Evolutionary conservation across 768 basidiomycete species (phyloP), one percentile per base, ranked within the genome.

Genomic region (Collybiopsis luxurians): DNA sequence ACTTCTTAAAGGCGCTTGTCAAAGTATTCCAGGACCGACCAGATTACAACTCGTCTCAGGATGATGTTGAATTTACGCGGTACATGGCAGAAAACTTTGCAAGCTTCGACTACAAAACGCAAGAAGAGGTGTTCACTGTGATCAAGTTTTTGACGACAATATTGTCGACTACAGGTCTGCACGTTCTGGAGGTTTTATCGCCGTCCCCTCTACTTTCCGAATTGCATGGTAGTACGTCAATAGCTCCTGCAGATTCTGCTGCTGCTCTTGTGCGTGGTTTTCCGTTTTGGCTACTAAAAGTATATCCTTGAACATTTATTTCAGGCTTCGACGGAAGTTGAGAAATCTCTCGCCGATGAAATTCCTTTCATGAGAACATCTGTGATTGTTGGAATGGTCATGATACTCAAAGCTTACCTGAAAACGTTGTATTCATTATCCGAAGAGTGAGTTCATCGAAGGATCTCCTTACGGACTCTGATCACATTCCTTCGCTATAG

Each of bases 71-170:
- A 48, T 93, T 98, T 66, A 81, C 81, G 3, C 87, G 95, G 54
- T 99, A 94, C 73, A 90, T 98, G 84, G 88, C 92, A 0, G 97
- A 98, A 68, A 98, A 98, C 65, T 88, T 98, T 57, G 81, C 95
- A 0, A 76, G 88, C 0, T 84, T 99, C 59, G 95, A 98, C 31
- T 98, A 95, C 77, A 98, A 94, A 75, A 92, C 92, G 0, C 87
- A 90, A 63, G 97, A 99, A 70, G 97, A 98, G 71, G 86, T 89
- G 4, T 74, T 98, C 52, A 86, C 89, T 4, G 86, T 98, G 23
- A 83, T 97, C 66, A 90, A 89, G 58, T 80, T 82, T 54, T 77
- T 95, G 55, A 93, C 91, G 9, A 73, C 80, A 17, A 79, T 89
- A 23, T 78, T 92, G 45, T 95, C 89, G 1, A 89, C 86, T 2